These are phyloP conservation scores for Suillus discolor DNA, from an alignment of 768 basidiomycete species.

Conservation along the genomic window DNA sequence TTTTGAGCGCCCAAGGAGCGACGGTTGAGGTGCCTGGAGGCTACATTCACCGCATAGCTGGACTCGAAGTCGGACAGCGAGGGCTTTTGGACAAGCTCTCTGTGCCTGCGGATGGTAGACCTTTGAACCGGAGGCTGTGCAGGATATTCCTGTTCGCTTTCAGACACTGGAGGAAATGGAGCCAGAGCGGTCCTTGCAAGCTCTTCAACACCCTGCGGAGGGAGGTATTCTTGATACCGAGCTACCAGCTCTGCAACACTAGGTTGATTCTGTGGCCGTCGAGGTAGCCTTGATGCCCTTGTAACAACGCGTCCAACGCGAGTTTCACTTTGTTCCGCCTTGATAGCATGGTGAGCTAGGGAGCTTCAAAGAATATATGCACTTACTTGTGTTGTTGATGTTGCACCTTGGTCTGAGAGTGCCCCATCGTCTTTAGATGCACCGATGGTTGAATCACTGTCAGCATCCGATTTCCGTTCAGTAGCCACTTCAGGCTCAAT, in stretches of 20 bases:
- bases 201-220: constrained; percentile 71
- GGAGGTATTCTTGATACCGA: constrained; percentile 78
- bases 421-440: constrained; percentile 40
- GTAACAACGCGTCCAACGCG: constrained; percentile 26
- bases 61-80: constrained; percentile 88
- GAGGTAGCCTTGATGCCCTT: constrained; percentile 62
- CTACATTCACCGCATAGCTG: constrained; percentile 91
- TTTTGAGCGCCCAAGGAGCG: constrained; percentile 40
- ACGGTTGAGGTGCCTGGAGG: constrained; percentile 67
- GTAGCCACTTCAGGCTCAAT: constrained; percentile 15
- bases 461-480: constrained; percentile 56
- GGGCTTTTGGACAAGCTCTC: constrained; percentile 48
- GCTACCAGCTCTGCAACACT: constrained; percentile 86
- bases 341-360: constrained; percentile 17
- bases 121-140: constrained; percentile 33
- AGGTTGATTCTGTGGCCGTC: constrained; percentile 55
- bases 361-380: background rate
- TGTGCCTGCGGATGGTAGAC: constrained; percentile 48
- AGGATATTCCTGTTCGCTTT: constrained; percentile 77
- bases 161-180: constrained; percentile 63
- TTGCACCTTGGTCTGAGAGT: constrained; percentile 20
- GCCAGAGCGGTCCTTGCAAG: constrained; percentile 70
- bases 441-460: constrained; percentile 86
- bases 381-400: constrained; percentile 31
- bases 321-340: constrained; percentile 26